These are phyloP conservation scores for Boletus tomentosulus DNA, from an alignment of 768 basidiomycete species.

Conservation along the genomic window DNA sequence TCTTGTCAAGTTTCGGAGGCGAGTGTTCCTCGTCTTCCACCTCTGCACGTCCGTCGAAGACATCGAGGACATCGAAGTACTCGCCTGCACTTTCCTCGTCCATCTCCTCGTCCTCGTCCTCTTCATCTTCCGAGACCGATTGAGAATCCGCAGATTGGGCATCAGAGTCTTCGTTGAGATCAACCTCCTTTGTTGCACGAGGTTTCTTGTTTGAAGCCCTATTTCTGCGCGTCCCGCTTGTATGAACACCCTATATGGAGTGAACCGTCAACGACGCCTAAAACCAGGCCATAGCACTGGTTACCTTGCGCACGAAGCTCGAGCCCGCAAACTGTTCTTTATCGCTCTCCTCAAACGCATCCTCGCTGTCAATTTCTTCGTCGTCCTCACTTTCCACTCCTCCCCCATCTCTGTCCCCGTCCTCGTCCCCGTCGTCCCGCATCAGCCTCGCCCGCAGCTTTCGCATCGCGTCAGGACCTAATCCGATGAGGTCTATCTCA, in stretches of 20 bases:
- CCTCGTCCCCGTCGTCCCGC: conserved; percentile 48
- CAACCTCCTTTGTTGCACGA: conserved; percentile 47
- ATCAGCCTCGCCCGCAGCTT: conserved; percentile 45
- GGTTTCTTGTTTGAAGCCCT: conserved; percentile 25
- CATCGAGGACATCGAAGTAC: conserved; percentile 61
- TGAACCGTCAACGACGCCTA: not conserved
- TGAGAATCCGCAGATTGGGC: conserved; percentile 23
- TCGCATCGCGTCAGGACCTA: conserved; percentile 28
- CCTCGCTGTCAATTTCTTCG: conserved; percentile 83
- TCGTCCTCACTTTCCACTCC: conserved; percentile 67
- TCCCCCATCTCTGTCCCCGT: conserved; percentile 15
- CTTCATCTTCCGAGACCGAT: conserved; percentile 22
- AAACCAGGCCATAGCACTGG: not conserved
- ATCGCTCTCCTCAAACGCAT: conserved; percentile 78
- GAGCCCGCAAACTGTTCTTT: conserved; percentile 75
- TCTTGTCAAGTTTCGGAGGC: conserved; percentile 8
- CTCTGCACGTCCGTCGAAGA: conserved; percentile 60
- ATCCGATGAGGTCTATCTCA: conserved; percentile 35
- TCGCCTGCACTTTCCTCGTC: conserved; percentile 49
- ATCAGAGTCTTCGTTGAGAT: conserved; percentile 59
- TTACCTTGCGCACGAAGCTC: conserved; percentile 28
- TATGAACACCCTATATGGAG: conserved; percentile 9
- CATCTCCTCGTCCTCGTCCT: conserved; percentile 40
- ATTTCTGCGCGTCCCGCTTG: conserved; percentile 9
- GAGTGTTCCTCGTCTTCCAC: conserved; percentile 10